Conservation (phyloP, 1,139 yeast genomes). For the Lodderomyces theae region DNA sequence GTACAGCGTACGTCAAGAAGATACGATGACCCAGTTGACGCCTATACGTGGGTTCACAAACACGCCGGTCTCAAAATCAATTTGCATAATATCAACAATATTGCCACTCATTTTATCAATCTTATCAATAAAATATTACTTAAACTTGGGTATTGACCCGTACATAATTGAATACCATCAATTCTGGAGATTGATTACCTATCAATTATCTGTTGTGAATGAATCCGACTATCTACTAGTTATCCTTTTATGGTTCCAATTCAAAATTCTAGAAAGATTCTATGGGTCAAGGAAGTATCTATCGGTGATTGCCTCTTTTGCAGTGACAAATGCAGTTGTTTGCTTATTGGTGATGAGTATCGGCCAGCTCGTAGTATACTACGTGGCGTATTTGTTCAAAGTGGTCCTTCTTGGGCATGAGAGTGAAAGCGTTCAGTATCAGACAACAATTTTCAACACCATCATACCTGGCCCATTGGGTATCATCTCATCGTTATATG, state of each 20-base stretch:
- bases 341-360: constrained; percentile 36
- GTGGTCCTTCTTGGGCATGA: constrained; percentile 13
- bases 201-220: constrained; percentile 57
- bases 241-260: constrained; percentile 52
- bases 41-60: constrained; percentile 57
- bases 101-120: constrained; percentile 55
- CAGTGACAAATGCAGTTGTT: constrained; percentile 33
- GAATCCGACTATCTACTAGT: constrained; percentile 64
- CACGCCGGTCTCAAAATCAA: constrained; percentile 54
- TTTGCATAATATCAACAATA: constrained; percentile 41
- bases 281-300: constrained; percentile 61
- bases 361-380: constrained; percentile 35
- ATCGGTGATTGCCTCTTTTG: constrained; percentile 33
- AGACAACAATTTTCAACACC: constrained; percentile 33
- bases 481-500: constrained; percentile 55
- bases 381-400: constrained; percentile 24
- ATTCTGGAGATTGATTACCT: constrained; percentile 61
- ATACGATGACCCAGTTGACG: constrained; percentile 28
- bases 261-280: constrained; percentile 62
- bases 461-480: constrained; percentile 63
- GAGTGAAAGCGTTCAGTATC: constrained; percentile 17
- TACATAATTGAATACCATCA: constrained; percentile 57
- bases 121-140: constrained; percentile 53
- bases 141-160: constrained; percentile 56
- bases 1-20: too few species aligned